Evolutionary conservation across 169 alveolate species (phyloP).

Genomic region (Eimeria tenella): DNA sequence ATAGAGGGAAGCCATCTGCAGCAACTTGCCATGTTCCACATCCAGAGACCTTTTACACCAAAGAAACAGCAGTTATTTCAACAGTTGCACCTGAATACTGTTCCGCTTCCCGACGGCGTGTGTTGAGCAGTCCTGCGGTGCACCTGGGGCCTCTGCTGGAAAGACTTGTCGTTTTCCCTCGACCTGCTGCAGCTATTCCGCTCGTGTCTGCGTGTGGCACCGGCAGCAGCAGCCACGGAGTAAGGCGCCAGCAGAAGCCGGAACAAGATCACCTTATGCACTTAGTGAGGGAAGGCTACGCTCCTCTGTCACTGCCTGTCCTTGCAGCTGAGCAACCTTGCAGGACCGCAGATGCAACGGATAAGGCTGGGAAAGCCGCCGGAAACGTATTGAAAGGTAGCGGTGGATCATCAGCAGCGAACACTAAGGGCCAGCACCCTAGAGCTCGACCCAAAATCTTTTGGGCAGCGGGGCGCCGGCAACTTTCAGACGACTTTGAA

Average conservation of each 20-base stretch:
- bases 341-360: background rate
- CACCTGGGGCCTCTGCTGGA: conserved; percentile 9
- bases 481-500: background rate
- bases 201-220: background rate
- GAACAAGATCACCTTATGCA: background rate
- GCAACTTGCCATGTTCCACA: background rate
- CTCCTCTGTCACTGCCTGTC: conserved; percentile 40
- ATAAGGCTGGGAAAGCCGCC: background rate
- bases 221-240: background rate
- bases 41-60: background rate
- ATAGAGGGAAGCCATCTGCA: background rate
- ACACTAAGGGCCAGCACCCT: background rate
- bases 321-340: conserved; percentile 20
- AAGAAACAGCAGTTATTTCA: background rate
- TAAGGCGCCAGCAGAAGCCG: background rate
- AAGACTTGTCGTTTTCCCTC: conserved; percentile 32
- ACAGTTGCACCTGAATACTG: background rate
- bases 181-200: conserved; percentile 45
- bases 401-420: background rate
- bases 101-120: background rate
- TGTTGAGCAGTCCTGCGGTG: background rate
- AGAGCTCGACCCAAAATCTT: conserved; percentile 9
- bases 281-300: conserved; percentile 17
- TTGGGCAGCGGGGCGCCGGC: conserved; percentile 50
- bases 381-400: background rate